Evolutionary conservation across 2,329 filamentous ascomycete genomes (phyloP).

Genomic region (Fusarium sp.): DNA sequence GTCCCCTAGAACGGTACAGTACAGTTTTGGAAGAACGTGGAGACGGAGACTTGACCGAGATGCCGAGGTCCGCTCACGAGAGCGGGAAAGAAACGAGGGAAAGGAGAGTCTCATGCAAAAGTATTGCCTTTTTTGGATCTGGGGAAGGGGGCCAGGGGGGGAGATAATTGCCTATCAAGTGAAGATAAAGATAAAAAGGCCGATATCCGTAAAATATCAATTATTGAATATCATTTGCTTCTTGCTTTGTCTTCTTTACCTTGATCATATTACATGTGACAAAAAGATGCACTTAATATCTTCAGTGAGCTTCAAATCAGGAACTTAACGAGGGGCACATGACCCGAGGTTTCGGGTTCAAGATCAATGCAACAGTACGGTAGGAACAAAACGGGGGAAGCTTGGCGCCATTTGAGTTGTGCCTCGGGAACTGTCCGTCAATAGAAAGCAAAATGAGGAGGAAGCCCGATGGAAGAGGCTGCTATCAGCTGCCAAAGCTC

Average conservation of each 20-base stretch:
- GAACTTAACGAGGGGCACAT: constrained; percentile 26
- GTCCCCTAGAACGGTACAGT: constrained; percentile 10
- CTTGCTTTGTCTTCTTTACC: neutral
- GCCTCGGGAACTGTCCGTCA: constrained; percentile 37
- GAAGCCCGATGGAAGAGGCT: neutral
- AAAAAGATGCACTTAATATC: neutral
- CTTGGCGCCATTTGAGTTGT: constrained; percentile 26
- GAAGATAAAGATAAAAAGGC: neutral
- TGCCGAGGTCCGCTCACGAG: constrained; percentile 49
- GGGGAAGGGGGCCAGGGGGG: neutral
- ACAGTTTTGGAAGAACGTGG: constrained; percentile 25
- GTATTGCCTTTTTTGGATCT: constrained; percentile 27
- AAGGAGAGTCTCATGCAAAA: constrained; percentile 16
- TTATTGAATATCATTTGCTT: neutral
- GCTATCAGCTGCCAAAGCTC: neutral
- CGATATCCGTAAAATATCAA: neutral
- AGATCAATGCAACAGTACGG: neutral
- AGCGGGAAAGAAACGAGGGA: constrained; percentile 19
- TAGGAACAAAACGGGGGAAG: constrained; percentile 6
- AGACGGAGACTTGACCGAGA: constrained; percentile 47
- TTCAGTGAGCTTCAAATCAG: neutral
- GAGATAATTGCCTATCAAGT: constrained; percentile 9
- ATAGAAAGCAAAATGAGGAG: neutral
- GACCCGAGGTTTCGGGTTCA: constrained; percentile 25
- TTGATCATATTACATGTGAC: neutral